phyloP scores from a whole-genome alignment of 1,284 basidiomycete species.

The Fistulina hepatica region DNA sequence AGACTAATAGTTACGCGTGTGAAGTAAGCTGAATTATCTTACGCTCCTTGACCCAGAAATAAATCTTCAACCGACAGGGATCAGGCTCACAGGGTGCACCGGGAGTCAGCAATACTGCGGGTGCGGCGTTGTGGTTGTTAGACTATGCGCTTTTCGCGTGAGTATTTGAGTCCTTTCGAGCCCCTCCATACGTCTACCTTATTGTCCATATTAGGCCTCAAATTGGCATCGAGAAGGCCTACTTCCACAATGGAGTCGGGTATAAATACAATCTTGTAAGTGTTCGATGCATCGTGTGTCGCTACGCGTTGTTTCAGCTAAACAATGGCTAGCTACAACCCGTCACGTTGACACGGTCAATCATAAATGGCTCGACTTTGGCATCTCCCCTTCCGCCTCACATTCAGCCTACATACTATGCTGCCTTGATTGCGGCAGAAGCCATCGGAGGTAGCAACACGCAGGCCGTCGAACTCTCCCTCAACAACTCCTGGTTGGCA shows the following conservation, averaged over 20 bases:
- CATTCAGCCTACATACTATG: conserved; percentile 18
- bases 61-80: conserved; percentile 3
- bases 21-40: conserved; percentile 24
- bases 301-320: no score
- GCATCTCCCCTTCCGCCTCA: conserved; percentile 16
- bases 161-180: no score
- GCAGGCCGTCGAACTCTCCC: conserved; percentile 38
- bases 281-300: conserved; percentile 34
- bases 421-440: conserved; percentile 17
- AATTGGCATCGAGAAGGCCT: conserved; percentile 15
- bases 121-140: conserved; percentile 57
- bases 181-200: no score
- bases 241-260: conserved; percentile 20
- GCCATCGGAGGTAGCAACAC: conserved; percentile 22
- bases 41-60: not conserved
- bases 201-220: conserved; percentile 13
- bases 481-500: conserved; percentile 39
- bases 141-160: conserved; percentile 50
- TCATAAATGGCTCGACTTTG: conserved; percentile 13
- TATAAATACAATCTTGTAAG: conserved; percentile 20
- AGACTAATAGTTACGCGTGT: conserved; percentile 41
- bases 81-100: conserved; percentile 41
- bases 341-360: conserved; percentile 14
- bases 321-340: conserved; percentile 21
- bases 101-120: conserved; percentile 57